Base-by-base conservation (phyloP, 1,284 basidiomycete genomes). In the Spongiforma sp. region DNA sequence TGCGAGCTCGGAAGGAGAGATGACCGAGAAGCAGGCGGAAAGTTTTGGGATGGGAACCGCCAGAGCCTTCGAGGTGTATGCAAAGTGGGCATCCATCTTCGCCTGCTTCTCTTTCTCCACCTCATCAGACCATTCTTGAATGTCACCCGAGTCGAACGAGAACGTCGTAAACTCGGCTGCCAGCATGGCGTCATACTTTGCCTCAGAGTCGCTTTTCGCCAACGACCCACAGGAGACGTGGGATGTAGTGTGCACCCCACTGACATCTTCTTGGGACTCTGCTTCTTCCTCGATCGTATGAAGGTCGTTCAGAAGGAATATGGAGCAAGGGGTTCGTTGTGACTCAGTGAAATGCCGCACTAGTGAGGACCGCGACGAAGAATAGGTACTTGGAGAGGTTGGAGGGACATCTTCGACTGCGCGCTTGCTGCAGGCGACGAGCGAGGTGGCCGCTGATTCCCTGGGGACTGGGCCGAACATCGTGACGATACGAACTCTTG, bases 61-160 rank as follows among this genome's bases (percentile, higher is more conserved):
- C 59, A 71, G 43, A 24, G 61, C 67, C 39, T 57, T 30, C 30
- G 52, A 58, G 34, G 59, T 64, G 34, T 60, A 67, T 24, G 62
- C 46, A 63, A 71, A 69, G 50, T 69, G 53, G 5, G 58, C 55
- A 32, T 70, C 67, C 58, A 66, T 69, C 62, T 34, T 57, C 4
- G 57, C 62, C 33, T 71, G 67, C n/a, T 63, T 63, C 57, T 57
- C 37, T 30, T 9, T 62, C 56, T 71, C 68, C 34, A 71, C 33
- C 24, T 71, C 64, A 12, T 69, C 67, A 8, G 60, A 57, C 69
- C 69, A 71, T 26, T 66, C 69, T 17, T 63, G 58, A 17, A 64
- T 21, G 46, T 63, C 60, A n/a, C 48, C 50, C 55, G 60, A 67
- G 39, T 55, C 36, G 46, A 70, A 54, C 12, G 57, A 55, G 54